A percentile compares a stretch with the other conserved stretches of the same genome.
phyloP scores from a whole-genome alignment of 495 filamentous ascomycete species.

The Lichenothelia convexa region DNA sequence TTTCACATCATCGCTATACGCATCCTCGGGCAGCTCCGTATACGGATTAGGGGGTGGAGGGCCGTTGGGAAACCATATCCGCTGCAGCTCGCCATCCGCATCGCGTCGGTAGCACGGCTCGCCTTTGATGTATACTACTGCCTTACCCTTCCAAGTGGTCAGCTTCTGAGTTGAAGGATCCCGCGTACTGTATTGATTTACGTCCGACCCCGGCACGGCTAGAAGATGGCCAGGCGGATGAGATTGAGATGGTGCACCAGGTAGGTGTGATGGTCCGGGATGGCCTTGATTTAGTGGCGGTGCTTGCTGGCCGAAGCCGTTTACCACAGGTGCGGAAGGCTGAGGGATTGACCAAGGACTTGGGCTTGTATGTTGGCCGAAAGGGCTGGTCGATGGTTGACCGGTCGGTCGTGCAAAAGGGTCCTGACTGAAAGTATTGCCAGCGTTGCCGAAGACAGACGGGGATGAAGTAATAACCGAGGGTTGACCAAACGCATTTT shows the following conservation, averaged over 20 bases:
- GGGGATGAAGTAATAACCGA: no score
- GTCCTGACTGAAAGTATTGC: not conserved
- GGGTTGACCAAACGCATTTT: slow-evolving; percentile 7
- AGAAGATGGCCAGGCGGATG: not conserved
- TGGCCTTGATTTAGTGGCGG: slow-evolving; percentile 1
- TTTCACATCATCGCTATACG: slow-evolving; percentile 30
- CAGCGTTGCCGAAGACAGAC: no score
- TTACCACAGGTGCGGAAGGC: slow-evolving; percentile 1
- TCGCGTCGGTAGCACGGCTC: slow-evolving; percentile 31
- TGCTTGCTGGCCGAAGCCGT: not conserved
- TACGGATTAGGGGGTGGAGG: slow-evolving; percentile 31
- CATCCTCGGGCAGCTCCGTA: slow-evolving; percentile 32
- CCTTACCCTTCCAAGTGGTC: slow-evolving; percentile 34
- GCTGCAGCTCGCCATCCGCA: slow-evolving; percentile 30
- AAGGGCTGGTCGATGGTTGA: slow-evolving; percentile 1
- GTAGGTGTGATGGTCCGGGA: not conserved
- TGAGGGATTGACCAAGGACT: not conserved
- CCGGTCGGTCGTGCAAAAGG: not conserved
- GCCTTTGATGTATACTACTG: slow-evolving; percentile 33
- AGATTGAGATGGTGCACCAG: not conserved
- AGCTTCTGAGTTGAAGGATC: slow-evolving; percentile 25
- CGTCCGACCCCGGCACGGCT: slow-evolving; percentile 5
- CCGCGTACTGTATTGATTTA: slow-evolving; percentile 23
- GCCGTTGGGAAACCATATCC: slow-evolving; percentile 53
- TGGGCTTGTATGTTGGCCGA: slow-evolving; percentile 5